Evolutionary conservation across 2,329 filamentous ascomycete species (phyloP).

Genomic region (Ceratocystis cubensis): DNA sequence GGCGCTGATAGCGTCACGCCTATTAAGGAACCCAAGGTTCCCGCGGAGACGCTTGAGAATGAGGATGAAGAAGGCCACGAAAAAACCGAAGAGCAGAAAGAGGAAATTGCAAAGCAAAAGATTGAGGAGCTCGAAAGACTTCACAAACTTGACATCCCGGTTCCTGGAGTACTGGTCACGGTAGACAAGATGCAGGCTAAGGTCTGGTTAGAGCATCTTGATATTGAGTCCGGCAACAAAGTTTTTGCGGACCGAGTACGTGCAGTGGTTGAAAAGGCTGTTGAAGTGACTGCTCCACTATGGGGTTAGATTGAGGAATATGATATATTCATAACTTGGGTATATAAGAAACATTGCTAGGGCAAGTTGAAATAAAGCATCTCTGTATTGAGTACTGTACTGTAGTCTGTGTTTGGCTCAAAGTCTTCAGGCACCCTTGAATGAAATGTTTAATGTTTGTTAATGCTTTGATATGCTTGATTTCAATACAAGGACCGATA

Average conservation of each 20-base stretch:
- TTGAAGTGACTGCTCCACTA: slow-evolving; percentile 72
- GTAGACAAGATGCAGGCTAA: slow-evolving; percentile 79
- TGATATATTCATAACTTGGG: not conserved
- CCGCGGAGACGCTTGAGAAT: slow-evolving; percentile 25
- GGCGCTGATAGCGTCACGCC: slow-evolving; percentile 70
- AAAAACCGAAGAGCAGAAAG: slow-evolving; percentile 31
- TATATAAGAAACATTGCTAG: not conserved
- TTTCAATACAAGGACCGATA: not conserved
- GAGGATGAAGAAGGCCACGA: slow-evolving; percentile 24
- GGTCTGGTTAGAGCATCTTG: slow-evolving; percentile 83
- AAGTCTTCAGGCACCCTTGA: not conserved
- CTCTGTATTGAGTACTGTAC: not conserved
- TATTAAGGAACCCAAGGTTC: slow-evolving; percentile 51
- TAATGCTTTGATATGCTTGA: no score
- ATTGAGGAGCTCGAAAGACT: slow-evolving; percentile 62
- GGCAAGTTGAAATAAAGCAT: not conserved
- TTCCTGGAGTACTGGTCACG: slow-evolving; percentile 75
- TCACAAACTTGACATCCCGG: slow-evolving; percentile 74
- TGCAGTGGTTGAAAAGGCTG: slow-evolving; percentile 78
- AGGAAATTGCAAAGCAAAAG: slow-evolving; percentile 44
- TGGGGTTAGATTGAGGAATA: slow-evolving; percentile 35
- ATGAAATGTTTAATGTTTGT: no score
- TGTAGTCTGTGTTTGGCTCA: not conserved
- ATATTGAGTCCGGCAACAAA: slow-evolving; percentile 73
- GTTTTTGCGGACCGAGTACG: slow-evolving; percentile 72